phyloP scores from a whole-genome alignment of 2,329 filamentous ascomycete genomes.

The Calonectria hawksworthii region DNA sequence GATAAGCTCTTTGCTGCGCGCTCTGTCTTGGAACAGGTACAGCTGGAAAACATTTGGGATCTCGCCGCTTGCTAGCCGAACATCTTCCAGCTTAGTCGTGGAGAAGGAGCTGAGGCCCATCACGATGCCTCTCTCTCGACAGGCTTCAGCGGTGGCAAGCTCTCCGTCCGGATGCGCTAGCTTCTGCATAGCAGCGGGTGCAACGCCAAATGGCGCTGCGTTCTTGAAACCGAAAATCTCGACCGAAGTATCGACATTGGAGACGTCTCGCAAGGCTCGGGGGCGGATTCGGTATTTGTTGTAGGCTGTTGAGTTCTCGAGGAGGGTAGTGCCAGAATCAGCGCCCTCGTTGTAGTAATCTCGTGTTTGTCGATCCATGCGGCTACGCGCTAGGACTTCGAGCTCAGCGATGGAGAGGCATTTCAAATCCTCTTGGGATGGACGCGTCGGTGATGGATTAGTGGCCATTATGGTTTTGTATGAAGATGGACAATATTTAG shows the following conservation, averaged over 20 bases:
- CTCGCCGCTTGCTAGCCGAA: constrained; percentile 53
- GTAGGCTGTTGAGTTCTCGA: neutral
- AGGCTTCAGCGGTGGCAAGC: neutral
- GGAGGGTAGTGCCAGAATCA: neutral
- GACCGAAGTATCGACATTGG: neutral
- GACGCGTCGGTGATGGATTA: no score
- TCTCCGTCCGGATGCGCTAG: constrained; percentile 22
- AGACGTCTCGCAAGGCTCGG: neutral
- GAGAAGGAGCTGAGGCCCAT: constrained; percentile 10
- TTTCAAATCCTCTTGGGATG: neutral
- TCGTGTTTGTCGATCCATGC: neutral
- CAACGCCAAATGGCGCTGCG: constrained; percentile 6
- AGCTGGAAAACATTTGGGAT: constrained; percentile 4
- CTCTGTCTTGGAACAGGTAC: constrained; percentile 3
- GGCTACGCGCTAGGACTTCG: neutral
- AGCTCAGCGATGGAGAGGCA: neutral
- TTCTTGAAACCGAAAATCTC: constrained; percentile 1
- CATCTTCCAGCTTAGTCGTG: constrained; percentile 6
- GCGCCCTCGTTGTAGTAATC: constrained; percentile 1
- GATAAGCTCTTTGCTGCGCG: neutral
- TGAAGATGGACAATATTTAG: no score
- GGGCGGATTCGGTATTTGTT: neutral
- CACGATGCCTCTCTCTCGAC: neutral
- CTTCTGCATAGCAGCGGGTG: constrained; percentile 17
- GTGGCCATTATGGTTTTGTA: neutral